phyloP scores from a whole-genome alignment of 2,329 filamentous ascomycete genomes.

The Claviceps maximensis region DNA sequence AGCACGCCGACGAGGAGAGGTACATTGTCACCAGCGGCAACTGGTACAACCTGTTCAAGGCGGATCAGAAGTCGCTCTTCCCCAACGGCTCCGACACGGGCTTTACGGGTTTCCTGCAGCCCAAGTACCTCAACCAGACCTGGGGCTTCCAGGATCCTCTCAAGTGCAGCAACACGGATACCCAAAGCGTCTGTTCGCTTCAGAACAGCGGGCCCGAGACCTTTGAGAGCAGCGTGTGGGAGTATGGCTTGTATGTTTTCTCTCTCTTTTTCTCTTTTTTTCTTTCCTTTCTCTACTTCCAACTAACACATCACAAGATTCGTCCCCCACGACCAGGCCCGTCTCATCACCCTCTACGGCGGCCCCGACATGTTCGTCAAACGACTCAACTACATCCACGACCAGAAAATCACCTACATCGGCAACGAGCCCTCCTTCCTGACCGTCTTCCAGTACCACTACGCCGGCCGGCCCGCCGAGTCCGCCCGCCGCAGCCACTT shows the following conservation, averaged over 20 bases:
- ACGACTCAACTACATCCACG: slow-evolving; percentile 52
- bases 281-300: background rate
- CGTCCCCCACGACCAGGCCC: slow-evolving; percentile 39
- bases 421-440: slow-evolving; percentile 51
- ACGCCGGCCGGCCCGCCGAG: slow-evolving; percentile 47
- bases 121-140: slow-evolving; percentile 51
- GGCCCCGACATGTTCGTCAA: slow-evolving; percentile 42
- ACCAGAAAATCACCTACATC: slow-evolving; percentile 50
- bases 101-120: slow-evolving; percentile 59
- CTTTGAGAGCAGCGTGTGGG: slow-evolving; percentile 59
- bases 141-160: slow-evolving; percentile 59
- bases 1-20: slow-evolving; percentile 40
- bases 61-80: slow-evolving; percentile 39
- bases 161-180: slow-evolving; percentile 42
- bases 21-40: slow-evolving; percentile 48
- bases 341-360: slow-evolving; percentile 45
- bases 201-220: slow-evolving; percentile 52
- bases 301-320: slow-evolving; percentile 17
- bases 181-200: slow-evolving; percentile 44
- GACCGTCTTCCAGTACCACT: slow-evolving; percentile 56
- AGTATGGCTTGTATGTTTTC: slow-evolving; percentile 51
- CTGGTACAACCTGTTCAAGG: slow-evolving; percentile 55
- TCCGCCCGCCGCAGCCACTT: slow-evolving; percentile 42
- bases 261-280: background rate
- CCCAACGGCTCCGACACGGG: slow-evolving; percentile 46